Conservation (phyloP, 345 rosid genomes). For the sweet orange (Citrus sinensis) region DVS_A1.0 CM039161.1:1901001-1901500, state of each 20-base stretch:
- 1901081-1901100: neutral
- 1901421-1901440: conserved; percentile 4
- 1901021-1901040: neutral
- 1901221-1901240: neutral
- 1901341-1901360: neutral
- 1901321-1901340: neutral
- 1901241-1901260: neutral
- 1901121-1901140: neutral
- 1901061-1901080: neutral
- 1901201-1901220: neutral
- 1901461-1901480: conserved; percentile 21
- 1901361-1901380: neutral
- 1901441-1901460: conserved; percentile 27
- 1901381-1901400: neutral
- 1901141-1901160: neutral
- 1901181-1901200: neutral
- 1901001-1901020: neutral
- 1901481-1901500: neutral
- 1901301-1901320: neutral
- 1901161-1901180: neutral
- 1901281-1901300: neutral
- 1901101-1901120: neutral
- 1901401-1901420: neutral
- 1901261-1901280: neutral
- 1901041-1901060: neutral